A percentile compares a stretch with the other conserved stretches of the same genome.
Evolutionary conservation across 805 yeast species (phyloP).

Genomic region (Vanderwaltozyma polyspora): DNA sequence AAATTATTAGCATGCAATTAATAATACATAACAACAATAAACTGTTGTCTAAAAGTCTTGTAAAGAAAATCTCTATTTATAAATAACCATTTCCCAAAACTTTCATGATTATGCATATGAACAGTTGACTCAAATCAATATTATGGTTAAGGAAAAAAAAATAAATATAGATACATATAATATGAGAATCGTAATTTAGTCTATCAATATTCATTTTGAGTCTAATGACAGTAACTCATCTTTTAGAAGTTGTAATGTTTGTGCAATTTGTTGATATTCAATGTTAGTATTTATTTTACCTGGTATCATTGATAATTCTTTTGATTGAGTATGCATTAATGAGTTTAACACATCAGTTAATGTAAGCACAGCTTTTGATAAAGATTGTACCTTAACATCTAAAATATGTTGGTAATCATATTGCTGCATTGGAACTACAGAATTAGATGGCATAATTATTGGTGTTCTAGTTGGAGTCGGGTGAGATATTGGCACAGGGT

Average conservation of each 20-base stretch:
- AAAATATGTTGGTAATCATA: not conserved
- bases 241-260: constrained; percentile 2
- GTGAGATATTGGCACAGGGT: constrained; percentile 1
- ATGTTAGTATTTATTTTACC: constrained; percentile 1
- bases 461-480: constrained; percentile 3
- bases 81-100: no score
- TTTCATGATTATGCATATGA: no score
- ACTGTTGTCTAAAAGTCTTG: no score
- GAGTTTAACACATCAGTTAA: constrained; percentile 2
- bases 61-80: no score
- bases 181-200: no score
- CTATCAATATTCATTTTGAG: not conserved
- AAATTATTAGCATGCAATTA: no score
- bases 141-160: no score
- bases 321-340: constrained; percentile 1
- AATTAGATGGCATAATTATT: not conserved
- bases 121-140: no score
- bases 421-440: not conserved
- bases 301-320: not conserved
- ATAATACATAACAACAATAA: no score
- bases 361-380: constrained; percentile 2
- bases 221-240: constrained; percentile 1
- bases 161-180: no score
- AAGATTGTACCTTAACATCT: not conserved
- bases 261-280: constrained; percentile 2